Conservation (phyloP, 2,329 filamentous ascomycete species). For the Diaporthe helianthi region DNA sequence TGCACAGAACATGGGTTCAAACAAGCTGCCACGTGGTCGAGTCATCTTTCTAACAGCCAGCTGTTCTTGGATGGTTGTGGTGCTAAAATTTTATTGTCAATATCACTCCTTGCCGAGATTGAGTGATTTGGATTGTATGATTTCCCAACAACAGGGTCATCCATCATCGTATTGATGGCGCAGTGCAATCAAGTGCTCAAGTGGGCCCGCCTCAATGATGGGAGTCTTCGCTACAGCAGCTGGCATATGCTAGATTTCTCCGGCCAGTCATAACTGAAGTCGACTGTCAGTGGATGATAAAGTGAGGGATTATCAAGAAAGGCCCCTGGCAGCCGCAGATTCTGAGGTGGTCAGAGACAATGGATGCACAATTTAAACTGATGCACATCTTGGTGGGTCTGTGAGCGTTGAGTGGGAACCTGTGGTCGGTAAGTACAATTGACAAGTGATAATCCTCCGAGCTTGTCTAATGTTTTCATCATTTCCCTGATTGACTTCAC, state of each 20-base stretch:
- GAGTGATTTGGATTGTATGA: neutral
- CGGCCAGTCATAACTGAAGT: neutral
- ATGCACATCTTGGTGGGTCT: neutral
- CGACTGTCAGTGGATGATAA: neutral
- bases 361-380: slow-evolving; percentile 4
- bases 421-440: neutral
- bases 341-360: neutral
- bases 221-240: neutral
- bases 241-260: no score
- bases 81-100: neutral
- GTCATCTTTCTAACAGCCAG: neutral
- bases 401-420: neutral
- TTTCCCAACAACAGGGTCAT: neutral
- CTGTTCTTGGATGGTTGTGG: neutral
- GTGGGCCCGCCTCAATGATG: neutral
- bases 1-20: neutral
- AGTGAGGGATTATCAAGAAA: neutral
- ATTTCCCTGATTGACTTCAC: no score
- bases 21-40: neutral
- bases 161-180: neutral
- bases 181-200: neutral
- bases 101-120: slow-evolving; percentile 9
- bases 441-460: neutral
- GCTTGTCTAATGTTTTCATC: neutral
- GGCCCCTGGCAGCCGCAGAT: neutral